These are phyloP conservation scores for Clathrus columnatus DNA, from an alignment of 768 basidiomycete genomes.

Conservation along the genomic window DNA sequence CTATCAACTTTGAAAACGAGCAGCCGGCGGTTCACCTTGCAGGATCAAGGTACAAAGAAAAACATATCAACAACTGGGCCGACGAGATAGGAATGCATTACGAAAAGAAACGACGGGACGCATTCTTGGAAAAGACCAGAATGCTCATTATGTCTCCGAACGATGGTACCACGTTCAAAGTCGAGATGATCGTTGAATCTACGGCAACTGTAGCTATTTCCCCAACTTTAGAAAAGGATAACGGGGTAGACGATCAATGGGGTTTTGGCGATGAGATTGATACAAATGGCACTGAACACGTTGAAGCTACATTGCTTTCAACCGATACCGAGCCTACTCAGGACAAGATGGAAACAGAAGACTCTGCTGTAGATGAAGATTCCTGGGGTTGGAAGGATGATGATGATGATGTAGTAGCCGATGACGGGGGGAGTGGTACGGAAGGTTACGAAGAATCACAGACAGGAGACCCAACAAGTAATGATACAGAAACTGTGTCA, in stretches of 20 bases:
- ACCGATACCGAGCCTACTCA: neutral
- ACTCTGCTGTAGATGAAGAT: constrained; percentile 11
- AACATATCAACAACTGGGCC: constrained; percentile 58
- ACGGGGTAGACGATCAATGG: constrained; percentile 39
- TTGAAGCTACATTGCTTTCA: constrained; percentile 21
- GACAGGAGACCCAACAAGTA: constrained; percentile 12
- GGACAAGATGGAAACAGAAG: constrained; percentile 12
- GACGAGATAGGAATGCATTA: constrained; percentile 64
- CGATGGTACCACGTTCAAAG: neutral
- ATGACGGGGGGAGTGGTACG: constrained; percentile 13
- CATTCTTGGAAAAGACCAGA: constrained; percentile 57
- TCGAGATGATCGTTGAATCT: constrained; percentile 8
- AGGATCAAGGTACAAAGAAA: constrained; percentile 34
- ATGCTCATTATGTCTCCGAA: constrained; percentile 29
- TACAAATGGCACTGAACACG: constrained; percentile 34
- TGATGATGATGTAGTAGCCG: constrained; percentile 13
- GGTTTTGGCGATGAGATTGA: constrained; percentile 32
- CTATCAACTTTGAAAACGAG: constrained; percentile 57
- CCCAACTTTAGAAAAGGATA: constrained; percentile 5
- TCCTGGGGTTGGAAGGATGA: constrained; percentile 37
- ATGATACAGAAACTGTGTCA: constrained; percentile 52
- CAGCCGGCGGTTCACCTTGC: constrained; percentile 43
- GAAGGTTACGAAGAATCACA: constrained; percentile 8
- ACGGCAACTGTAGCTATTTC: neutral
- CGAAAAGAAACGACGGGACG: constrained; percentile 62